phyloP scores from a whole-genome alignment of 768 basidiomycete species.

The Galerina sulciceps region DNA sequence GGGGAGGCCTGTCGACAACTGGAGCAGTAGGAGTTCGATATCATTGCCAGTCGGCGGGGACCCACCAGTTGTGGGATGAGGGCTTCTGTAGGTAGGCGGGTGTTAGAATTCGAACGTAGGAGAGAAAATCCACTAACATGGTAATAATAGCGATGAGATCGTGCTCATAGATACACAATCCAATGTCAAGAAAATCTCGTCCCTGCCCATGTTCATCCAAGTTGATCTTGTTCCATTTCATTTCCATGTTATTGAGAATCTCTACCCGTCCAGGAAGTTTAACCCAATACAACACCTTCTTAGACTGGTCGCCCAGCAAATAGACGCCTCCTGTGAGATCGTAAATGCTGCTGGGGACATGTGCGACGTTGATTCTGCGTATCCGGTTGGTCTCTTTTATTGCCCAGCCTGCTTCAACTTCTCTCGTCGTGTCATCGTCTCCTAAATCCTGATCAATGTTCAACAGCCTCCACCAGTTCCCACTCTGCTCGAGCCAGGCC shows the following conservation, averaged over 20 bases:
- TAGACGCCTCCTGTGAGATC: conserved; percentile 47
- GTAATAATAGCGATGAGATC: conserved; percentile 47
- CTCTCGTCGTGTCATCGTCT: neutral
- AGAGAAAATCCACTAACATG: conserved; percentile 24
- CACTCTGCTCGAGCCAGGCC: conserved; percentile 23
- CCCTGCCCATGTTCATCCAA: conserved; percentile 2
- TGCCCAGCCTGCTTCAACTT: too few relatives aligned
- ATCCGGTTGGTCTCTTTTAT: neutral
- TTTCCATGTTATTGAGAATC: conserved; percentile 23
- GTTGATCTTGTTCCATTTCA: conserved; percentile 31
- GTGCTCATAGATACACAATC: conserved; percentile 45
- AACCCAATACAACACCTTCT: conserved; percentile 34
- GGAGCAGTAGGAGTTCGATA: conserved; percentile 29
- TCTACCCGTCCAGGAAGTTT: conserved; percentile 31
- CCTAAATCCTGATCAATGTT: conserved; percentile 25
- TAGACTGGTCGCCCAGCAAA: conserved; percentile 36
- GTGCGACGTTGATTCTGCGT: conserved; percentile 20
- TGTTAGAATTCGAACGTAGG: neutral
- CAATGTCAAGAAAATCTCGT: conserved; percentile 44
- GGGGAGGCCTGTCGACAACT: conserved; percentile 39
- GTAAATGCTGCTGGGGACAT: conserved; percentile 41
- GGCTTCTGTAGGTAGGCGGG: neutral
- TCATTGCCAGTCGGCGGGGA: neutral
- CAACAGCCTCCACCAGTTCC: conserved; percentile 35
- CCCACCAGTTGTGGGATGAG: neutral